A percentile compares a stretch with the other conserved stretches of the same genome.
Evolutionary conservation across 768 basidiomycete species (phyloP).

Genomic region (Suillus subluteus): DNA sequence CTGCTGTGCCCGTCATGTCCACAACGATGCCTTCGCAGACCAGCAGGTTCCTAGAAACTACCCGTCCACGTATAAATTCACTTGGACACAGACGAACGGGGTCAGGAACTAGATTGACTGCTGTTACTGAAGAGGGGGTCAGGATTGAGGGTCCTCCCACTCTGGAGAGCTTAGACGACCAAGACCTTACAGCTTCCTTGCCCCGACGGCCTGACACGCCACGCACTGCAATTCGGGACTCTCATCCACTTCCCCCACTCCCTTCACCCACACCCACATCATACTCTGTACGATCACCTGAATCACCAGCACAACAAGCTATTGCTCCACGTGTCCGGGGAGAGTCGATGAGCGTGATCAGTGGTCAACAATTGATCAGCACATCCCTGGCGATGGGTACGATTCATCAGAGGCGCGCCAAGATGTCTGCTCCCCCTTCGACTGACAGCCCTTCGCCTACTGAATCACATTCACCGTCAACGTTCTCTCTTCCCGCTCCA

Average conservation of each 20-base stretch:
- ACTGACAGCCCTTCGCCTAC: conserved; percentile 39
- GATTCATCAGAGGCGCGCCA: conserved; percentile 69
- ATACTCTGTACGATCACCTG: conserved; percentile 43
- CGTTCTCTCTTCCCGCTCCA: conserved; percentile 35
- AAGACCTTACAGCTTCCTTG: conserved; percentile 33
- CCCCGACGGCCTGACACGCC: conserved; percentile 45
- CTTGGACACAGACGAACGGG: conserved; percentile 56
- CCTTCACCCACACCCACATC: conserved; percentile 48
- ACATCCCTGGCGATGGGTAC: conserved; percentile 62
- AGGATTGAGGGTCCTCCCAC: conserved; percentile 38
- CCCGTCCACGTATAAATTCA: conserved; percentile 52
- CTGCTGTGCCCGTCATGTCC: conserved; percentile 27
- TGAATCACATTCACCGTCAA: conserved; percentile 41
- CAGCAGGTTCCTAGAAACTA: conserved; percentile 38
- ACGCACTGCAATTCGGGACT: conserved; percentile 49
- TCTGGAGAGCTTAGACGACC: conserved; percentile 27
- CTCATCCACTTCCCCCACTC: conserved; percentile 70
- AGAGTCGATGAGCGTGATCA: conserved; percentile 45
- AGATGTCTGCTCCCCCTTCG: conserved; percentile 62
- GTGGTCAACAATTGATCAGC: conserved; percentile 54
- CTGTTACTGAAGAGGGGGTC: conserved; percentile 63
- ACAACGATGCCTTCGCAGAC: conserved; percentile 36
- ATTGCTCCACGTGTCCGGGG: conserved; percentile 58
- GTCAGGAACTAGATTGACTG: conserved; percentile 58
- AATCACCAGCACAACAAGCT: conserved; percentile 51